Conservation (phyloP, 768 basidiomycete genomes). For the Psilocybe azurescens region DNA sequence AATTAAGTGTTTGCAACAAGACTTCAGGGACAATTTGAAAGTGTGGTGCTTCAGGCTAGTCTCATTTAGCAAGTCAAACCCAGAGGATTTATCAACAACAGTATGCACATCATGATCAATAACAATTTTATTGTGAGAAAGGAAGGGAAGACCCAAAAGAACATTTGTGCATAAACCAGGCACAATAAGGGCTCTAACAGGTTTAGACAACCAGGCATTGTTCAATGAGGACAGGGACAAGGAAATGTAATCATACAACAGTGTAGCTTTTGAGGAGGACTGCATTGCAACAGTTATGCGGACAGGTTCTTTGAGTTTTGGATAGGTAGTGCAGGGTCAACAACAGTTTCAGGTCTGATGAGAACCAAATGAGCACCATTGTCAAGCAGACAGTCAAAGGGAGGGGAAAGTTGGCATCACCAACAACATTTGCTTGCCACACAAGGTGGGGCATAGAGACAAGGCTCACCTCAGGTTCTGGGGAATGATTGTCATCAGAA, state of each 20-base stretch:
- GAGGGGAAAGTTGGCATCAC: not conserved
- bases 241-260: conserved; percentile 5
- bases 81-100: conserved; percentile 6
- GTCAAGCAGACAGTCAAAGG: conserved; percentile 3
- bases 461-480: no score
- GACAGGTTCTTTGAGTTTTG: conserved; percentile 11
- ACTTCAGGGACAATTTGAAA: no score
- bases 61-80: conserved; percentile 19
- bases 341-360: conserved; percentile 13
- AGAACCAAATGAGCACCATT: conserved; percentile 14
- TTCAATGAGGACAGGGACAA: conserved; percentile 7
- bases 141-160: conserved; percentile 16
- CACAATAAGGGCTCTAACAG: conserved; percentile 8
- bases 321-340: not conserved
- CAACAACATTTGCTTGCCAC: no score
- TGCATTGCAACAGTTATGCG: conserved; percentile 4
- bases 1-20: no score
- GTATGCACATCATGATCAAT: conserved; percentile 1
- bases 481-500: no score
- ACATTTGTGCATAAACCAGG: conserved; percentile 13
- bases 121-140: conserved; percentile 12
- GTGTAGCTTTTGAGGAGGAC: not conserved
- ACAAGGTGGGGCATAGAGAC: no score
- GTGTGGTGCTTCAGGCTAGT: not conserved
- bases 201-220: conserved; percentile 7